Evolutionary conservation across 441 rosid species (phyloP).

Genomic region (Arabidopsis lyrata): DNA sequence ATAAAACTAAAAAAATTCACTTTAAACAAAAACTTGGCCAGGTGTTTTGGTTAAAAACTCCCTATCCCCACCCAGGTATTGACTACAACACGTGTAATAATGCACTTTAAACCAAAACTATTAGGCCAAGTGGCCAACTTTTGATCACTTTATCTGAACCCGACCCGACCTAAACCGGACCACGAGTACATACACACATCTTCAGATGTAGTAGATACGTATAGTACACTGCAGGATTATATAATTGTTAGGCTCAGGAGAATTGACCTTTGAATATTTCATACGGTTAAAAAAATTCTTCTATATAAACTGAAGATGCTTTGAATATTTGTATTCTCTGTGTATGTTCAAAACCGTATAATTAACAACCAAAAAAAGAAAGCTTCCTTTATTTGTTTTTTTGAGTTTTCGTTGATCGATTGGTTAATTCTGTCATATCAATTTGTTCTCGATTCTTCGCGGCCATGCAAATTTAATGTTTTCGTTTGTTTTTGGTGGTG

Average conservation of each 20-base stretch:
- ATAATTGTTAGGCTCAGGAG: slow-evolving; percentile 40
- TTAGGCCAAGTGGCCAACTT: slow-evolving; percentile 44
- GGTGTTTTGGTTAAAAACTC: slow-evolving; percentile 3
- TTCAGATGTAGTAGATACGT: slow-evolving; percentile 40
- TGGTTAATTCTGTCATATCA: background rate
- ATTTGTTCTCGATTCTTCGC: slow-evolving; percentile 33
- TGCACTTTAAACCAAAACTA: slow-evolving; percentile 27
- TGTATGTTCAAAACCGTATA: slow-evolving; percentile 27
- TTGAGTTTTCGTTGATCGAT: background rate
- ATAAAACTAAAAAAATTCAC: background rate
- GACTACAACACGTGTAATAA: slow-evolving; percentile 21
- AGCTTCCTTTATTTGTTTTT: slow-evolving; percentile 1
- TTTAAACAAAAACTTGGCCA: background rate
- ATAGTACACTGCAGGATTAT: slow-evolving; percentile 28
- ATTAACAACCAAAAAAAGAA: background rate
- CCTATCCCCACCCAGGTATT: background rate
- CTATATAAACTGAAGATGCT: slow-evolving; percentile 19
- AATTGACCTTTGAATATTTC: slow-evolving; percentile 35
- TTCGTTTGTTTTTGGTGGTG: background rate
- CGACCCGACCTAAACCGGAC: slow-evolving; percentile 1
- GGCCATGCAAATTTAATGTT: slow-evolving; percentile 32
- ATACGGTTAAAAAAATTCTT: slow-evolving; percentile 9
- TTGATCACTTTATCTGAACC: slow-evolving; percentile 7
- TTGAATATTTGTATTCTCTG: slow-evolving; percentile 21
- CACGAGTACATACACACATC: slow-evolving; percentile 9